Base-by-base conservation (phyloP, 2,329 filamentous ascomycete genomes). In the Scolecobasidium constrictum region DNA sequence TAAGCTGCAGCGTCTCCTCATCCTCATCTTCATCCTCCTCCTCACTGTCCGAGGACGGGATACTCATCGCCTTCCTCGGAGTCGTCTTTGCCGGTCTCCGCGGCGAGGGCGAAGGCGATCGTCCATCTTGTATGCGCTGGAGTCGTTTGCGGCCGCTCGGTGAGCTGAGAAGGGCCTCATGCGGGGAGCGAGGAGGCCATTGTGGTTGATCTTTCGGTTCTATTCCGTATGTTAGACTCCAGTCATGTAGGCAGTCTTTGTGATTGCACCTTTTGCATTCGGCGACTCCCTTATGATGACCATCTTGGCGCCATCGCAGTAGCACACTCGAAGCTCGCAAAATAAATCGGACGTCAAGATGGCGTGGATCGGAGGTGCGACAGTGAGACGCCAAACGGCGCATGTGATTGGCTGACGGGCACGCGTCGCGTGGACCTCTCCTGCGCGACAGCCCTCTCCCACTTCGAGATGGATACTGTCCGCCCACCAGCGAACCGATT, bases 1-100 rank as follows among this genome's bases (percentile, higher is more conserved):
- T 81, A 48, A 98, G 66, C 56, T 93, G 78, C 23, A 96, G 65
- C 1, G 79, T 93, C 66, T 96, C 88, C 60, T 95, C 90, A 52
- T 94, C 88, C 5, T 93, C 75, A 15, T 57, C 54, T n/a, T 77
- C 73, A 6, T 72, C 83, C 4, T 85, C 81, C 0, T 81, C 77
- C 7, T 78, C 72, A 4, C 65, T 66, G 13, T 56, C 55, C 13
- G 28, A 16, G 17, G 49, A 48, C 3, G 69, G 65, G 9, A 31
- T 31, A n/a, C 26, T 31, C 9, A 40, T 39, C 19, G 43, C 15
- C 11, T 38, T 33, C 40, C 35, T 34, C 9, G 45, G 36, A 12
- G 47, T 40, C n/a, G 28, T 23, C n/a, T 44, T 41, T 19, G 38
- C 49, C 28, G 54, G 55, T 17, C 56, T 56, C 47, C 58, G 57